Evolutionary conservation across 202 grass and related monocot genomes (phyloP).

Genomic region (Musa balbisiana): DNA sequence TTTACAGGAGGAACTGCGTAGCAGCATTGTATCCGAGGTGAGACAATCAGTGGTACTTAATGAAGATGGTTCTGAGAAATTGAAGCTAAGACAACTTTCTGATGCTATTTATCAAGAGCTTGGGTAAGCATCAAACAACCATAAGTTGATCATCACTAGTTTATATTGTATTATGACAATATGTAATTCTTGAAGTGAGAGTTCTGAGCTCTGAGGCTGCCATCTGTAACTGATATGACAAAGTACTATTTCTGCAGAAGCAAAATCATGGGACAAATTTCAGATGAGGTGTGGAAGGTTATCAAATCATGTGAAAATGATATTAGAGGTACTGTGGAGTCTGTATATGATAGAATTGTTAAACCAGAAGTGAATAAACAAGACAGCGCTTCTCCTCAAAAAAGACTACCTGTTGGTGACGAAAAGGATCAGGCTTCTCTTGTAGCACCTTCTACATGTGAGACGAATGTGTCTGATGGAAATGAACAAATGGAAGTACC

Average conservation of each 20-base stretch:
- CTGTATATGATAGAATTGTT: conserved; percentile 61
- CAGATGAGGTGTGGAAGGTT: conserved; percentile 65
- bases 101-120: conserved; percentile 85
- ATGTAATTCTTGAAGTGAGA: background rate
- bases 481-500: conserved; percentile 54
- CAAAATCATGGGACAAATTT: conserved; percentile 94
- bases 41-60: conserved; percentile 71
- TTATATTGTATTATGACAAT: background rate
- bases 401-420: conserved; percentile 32
- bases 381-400: conserved; percentile 27
- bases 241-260: conserved; percentile 32
- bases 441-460: conserved; percentile 24
- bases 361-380: conserved; percentile 45
- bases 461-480: conserved; percentile 30
- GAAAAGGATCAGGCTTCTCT: conserved; percentile 31
- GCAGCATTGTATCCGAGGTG: conserved; percentile 58
- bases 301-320: conserved; percentile 73
- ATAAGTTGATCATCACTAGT: background rate
- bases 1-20: conserved; percentile 57
- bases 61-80: conserved; percentile 64
- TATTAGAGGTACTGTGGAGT: conserved; percentile 54
- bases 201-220: background rate
- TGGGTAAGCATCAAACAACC: conserved; percentile 37
- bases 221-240: background rate
- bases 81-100: conserved; percentile 84